A percentile compares a stretch with the other conserved stretches of the same genome.
These are phyloP conservation scores for Penicillium glabrum DNA, from an alignment of 2,329 filamentous ascomycete species.

Conservation along the genomic window DNA sequence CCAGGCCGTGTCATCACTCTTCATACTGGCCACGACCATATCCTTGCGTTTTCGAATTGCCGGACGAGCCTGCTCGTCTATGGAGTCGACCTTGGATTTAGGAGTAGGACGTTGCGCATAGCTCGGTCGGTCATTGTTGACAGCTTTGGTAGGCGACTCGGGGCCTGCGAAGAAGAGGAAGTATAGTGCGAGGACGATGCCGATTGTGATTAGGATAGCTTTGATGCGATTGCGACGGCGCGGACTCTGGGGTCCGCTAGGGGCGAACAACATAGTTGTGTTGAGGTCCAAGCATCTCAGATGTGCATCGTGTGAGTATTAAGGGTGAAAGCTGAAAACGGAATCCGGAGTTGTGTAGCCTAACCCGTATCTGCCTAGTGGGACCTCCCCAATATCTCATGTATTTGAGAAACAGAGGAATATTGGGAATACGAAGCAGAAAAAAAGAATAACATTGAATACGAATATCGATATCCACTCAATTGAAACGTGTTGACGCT, in stretches of 20 bases:
- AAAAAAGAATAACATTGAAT: background rate
- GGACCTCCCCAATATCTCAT: background rate
- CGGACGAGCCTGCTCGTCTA: slow-evolving; percentile 19
- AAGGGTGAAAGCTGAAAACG: slow-evolving; percentile 4
- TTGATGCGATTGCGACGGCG: slow-evolving; percentile 36
- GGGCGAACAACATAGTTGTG: slow-evolving; percentile 34
- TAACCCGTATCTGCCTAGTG: background rate
- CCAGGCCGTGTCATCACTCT: slow-evolving; percentile 42
- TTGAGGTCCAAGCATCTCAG: slow-evolving; percentile 11
- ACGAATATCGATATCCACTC: background rate
- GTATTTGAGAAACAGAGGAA: background rate
- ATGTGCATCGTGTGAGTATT: slow-evolving; percentile 10
- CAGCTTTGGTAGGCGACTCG: slow-evolving; percentile 12
- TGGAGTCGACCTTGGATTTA: slow-evolving; percentile 7
- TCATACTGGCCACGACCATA: slow-evolving; percentile 43
- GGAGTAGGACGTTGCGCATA: slow-evolving; percentile 22
- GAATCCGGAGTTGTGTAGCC: background rate
- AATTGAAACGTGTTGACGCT: slow-evolving; percentile 6
- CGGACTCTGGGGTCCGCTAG: slow-evolving; percentile 33
- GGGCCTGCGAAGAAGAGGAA: slow-evolving; percentile 32
- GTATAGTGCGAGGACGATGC: slow-evolving; percentile 34
- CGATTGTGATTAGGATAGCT: slow-evolving; percentile 34
- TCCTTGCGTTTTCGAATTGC: slow-evolving; percentile 23
- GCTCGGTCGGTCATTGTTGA: slow-evolving; percentile 13
- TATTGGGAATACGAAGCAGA: background rate